Conservation (phyloP, 805 yeast species). For the Pichia kluyveri region DNA sequence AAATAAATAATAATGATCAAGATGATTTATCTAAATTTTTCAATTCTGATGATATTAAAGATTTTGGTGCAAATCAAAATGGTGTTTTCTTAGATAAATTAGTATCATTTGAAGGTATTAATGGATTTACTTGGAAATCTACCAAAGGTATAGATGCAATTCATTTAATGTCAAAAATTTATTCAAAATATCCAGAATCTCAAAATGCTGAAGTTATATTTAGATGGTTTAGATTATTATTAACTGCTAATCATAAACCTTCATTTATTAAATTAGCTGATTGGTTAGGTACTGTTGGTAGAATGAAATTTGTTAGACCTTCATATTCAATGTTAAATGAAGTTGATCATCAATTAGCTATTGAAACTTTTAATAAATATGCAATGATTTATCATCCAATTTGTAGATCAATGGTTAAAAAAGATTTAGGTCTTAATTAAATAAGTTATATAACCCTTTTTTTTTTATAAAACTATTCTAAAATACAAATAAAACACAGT, state of each 20-base stretch:
- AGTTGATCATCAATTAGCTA: slow-evolving; percentile 60
- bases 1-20: slow-evolving; percentile 23
- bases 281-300: slow-evolving; percentile 87
- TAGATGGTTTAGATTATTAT: slow-evolving; percentile 65
- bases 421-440: slow-evolving; percentile 49
- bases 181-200: slow-evolving; percentile 40
- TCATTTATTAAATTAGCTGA: slow-evolving; percentile 51
- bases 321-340: slow-evolving; percentile 58
- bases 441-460: not conserved
- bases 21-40: slow-evolving; percentile 29
- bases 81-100: slow-evolving; percentile 72
- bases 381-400: slow-evolving; percentile 73
- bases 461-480: not conserved
- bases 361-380: slow-evolving; percentile 51
- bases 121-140: slow-evolving; percentile 30
- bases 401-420: slow-evolving; percentile 71
- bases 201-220: slow-evolving; percentile 74
- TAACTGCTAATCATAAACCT: slow-evolving; percentile 39
- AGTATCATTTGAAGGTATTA: slow-evolving; percentile 37
- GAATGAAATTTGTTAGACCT: slow-evolving; percentile 93
- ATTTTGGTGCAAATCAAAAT: slow-evolving; percentile 65
- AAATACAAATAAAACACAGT: not conserved
- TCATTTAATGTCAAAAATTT: slow-evolving; percentile 21
- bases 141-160: slow-evolving; percentile 27
- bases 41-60: slow-evolving; percentile 37